Percentiles rank a stretch among this genome's conserved stretches.
phyloP scores from a whole-genome alignment of 441 rosid species.

The Euphorbia corollata region DNA sequence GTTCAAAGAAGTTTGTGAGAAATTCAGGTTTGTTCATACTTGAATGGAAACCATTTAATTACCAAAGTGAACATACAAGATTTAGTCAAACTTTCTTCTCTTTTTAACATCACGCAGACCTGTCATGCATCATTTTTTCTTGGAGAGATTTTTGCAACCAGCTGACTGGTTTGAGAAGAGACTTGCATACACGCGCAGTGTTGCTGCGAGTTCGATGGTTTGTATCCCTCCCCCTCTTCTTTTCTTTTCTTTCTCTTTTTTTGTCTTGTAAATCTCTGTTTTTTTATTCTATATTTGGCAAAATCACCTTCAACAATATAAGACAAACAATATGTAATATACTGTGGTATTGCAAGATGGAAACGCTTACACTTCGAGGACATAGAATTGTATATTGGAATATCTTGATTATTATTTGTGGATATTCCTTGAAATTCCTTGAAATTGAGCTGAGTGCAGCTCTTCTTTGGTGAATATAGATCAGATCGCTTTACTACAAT shows the following conservation, averaged over 20 bases:
- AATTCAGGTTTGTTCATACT: slow-evolving; percentile 60
- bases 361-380: background rate
- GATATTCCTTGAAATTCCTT: background rate
- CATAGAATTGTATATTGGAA: background rate
- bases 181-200: slow-evolving; percentile 93
- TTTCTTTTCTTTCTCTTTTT: background rate
- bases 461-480: slow-evolving; percentile 1
- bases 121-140: slow-evolving; percentile 90
- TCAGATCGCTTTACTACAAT: background rate
- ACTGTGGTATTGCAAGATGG: background rate
- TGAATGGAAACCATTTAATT: slow-evolving; percentile 12
- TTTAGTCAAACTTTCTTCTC: slow-evolving; percentile 20
- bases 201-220: slow-evolving; percentile 96
- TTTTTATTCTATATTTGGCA: background rate
- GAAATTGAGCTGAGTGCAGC: background rate
- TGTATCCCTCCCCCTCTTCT: slow-evolving; percentile 8
- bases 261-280: too few species aligned
- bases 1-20: slow-evolving; percentile 73
- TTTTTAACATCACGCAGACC: slow-evolving; percentile 55
- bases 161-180: slow-evolving; percentile 99
- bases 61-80: slow-evolving; percentile 3
- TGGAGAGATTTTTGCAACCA: slow-evolving; percentile 85
- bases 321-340: background rate
- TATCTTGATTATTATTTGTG: background rate
- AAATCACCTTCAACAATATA: background rate